Evolutionary conservation across 169 alveolate species (phyloP).

Genomic region (Plasmodium coatneyi): DNA sequence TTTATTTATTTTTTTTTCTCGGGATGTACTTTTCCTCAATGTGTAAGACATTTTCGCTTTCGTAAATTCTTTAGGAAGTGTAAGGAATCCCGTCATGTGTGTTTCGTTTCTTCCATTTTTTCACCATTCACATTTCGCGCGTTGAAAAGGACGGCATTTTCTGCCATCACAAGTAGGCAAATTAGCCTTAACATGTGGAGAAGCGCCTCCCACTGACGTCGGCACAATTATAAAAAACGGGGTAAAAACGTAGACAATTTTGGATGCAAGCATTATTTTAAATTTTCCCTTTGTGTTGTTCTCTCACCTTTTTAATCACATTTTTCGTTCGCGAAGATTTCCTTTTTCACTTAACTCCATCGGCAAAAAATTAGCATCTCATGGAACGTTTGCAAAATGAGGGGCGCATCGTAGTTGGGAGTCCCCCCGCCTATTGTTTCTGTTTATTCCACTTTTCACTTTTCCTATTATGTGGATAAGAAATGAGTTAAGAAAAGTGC

Average conservation of each 20-base stretch:
- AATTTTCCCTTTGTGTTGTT: not conserved
- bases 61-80: not conserved
- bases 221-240: not conserved
- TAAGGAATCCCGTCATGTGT: not conserved
- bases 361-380: not conserved
- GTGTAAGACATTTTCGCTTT: not conserved
- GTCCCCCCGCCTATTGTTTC: not conserved
- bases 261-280: not conserved
- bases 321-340: not conserved
- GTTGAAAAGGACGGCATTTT: not conserved
- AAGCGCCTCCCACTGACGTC: not conserved
- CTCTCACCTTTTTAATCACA: not conserved
- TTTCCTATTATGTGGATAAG: not conserved
- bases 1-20: not conserved
- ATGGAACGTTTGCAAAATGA: not conserved
- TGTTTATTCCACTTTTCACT: not conserved
- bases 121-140: not conserved
- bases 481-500: not conserved
- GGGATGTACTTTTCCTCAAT: not conserved
- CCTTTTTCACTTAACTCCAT: not conserved
- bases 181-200: not conserved
- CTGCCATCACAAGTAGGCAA: not conserved
- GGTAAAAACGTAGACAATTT: conserved; percentile 7
- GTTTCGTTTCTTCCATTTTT: not conserved
- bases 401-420: not conserved